These are phyloP conservation scores for Leccinum cinnamomeum DNA, from an alignment of 1,284 basidiomycete genomes.

Conservation along the genomic window DNA sequence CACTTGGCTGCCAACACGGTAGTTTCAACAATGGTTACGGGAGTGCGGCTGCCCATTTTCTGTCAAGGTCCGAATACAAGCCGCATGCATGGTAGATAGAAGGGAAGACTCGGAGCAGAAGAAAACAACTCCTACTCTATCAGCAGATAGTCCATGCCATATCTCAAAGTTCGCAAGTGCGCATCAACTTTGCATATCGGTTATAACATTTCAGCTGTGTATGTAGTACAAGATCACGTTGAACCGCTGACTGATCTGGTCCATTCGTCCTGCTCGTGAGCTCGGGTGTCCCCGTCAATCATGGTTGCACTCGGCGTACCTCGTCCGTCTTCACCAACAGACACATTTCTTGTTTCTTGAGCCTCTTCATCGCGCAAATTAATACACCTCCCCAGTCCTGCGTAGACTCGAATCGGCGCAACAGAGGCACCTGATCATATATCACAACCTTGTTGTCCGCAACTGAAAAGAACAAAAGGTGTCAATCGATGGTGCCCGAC, in stretches of 20 bases:
- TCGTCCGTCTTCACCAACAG: slow-evolving; percentile 41
- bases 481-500: neutral
- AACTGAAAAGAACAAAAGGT: slow-evolving; percentile 33
- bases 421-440: slow-evolving; percentile 56
- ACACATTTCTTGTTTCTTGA: slow-evolving; percentile 56
- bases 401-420: slow-evolving; percentile 42
- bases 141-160: neutral
- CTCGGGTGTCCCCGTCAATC: neutral
- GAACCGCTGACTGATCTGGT: slow-evolving; percentile 63
- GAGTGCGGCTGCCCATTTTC: neutral
- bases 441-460: slow-evolving; percentile 54
- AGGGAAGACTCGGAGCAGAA: neutral
- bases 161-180: neutral
- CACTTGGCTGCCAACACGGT: neutral
- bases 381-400: slow-evolving; percentile 41
- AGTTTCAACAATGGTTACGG: neutral
- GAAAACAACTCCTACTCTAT: neutral
- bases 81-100: neutral
- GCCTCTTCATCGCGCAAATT: slow-evolving; percentile 43
- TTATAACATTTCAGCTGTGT: slow-evolving; percentile 1
- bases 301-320: neutral
- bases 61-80: neutral
- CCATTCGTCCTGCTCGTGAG: neutral
- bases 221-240: slow-evolving; percentile 47
- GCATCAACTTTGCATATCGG: neutral